Base-by-base conservation (phyloP, 148 eudicot genomes). In the Gaultheria prostrata region DNA sequence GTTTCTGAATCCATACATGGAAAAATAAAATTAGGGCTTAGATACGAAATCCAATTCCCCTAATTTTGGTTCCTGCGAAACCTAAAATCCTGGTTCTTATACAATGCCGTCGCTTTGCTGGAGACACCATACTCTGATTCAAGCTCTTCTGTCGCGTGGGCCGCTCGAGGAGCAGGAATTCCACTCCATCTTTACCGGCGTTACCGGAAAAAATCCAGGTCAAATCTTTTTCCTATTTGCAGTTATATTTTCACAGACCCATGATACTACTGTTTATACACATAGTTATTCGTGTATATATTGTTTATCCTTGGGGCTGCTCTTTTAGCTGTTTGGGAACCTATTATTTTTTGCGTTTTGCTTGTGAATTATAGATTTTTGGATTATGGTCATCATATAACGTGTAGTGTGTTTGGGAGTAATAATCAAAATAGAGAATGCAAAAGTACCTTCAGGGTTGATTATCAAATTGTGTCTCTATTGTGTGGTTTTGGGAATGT, bases 71-170 rank as follows among this genome's bases (percentile, higher is more conserved):
- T 21, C 45, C 20, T 24, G 39, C 39, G 26, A 26, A 33, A 18
- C 50, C 17, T 2, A 8, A n/a, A 39, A 12, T 1, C 53, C 15
- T 24, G 82, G 46, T 80, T 65, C 13, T 26, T 28, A 7, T 26
- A 80, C 83, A 77, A 94, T 92, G 97, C 84, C 94, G 59, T 78
- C 87, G 76, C 76, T 96, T 59, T 85, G 78, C 75, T 92, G 94
- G 97, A 91, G 91, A 50, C 97, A 92, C 84, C 99, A 97, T 72
- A 90, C 99, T 50, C 89, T 97, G 20, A 92, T 97, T 78, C 99
- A 97, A 87, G 88, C 95, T 46, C 88, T 97, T 28, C 89, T 97
- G 78, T 91, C 98, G 12, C 95, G 98, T 0, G 99, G 99, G 3
- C 98, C 98, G 15, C 92, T 93, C 65, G 83, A 83, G 49, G 87